Conservation (phyloP, 805 yeast species). For the Zygosaccharomyces kombuchaensis region DNA sequence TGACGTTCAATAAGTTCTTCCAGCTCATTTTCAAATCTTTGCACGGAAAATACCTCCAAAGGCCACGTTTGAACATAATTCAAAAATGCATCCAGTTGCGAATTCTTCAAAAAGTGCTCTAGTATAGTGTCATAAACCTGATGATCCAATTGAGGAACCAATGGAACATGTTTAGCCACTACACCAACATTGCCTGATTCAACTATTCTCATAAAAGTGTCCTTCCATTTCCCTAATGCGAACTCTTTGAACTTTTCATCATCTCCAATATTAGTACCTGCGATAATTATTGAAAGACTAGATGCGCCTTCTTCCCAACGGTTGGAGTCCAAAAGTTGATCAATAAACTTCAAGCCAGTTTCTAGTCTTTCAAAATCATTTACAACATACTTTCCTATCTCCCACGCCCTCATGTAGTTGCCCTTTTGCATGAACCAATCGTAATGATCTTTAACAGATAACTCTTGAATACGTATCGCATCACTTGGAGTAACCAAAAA, state of each 20-base stretch:
- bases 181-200: slow-evolving; percentile 42
- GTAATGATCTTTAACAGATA: slow-evolving; percentile 64
- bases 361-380: slow-evolving; percentile 46
- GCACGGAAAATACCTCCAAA: slow-evolving; percentile 45
- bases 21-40: slow-evolving; percentile 41
- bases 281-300: slow-evolving; percentile 43
- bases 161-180: slow-evolving; percentile 57
- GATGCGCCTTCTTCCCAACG: slow-evolving; percentile 55
- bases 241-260: slow-evolving; percentile 22
- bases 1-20: slow-evolving; percentile 43
- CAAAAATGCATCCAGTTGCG: slow-evolving; percentile 38
- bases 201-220: slow-evolving; percentile 53
- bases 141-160: slow-evolving; percentile 34
- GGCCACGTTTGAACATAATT: slow-evolving; percentile 56
- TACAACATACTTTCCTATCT: slow-evolving; percentile 57
- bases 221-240: slow-evolving; percentile 53
- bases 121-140: slow-evolving; percentile 47
- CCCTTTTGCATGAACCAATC: slow-evolving; percentile 63
- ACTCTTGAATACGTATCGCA: slow-evolving; percentile 68
- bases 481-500: slow-evolving; percentile 77
- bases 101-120: slow-evolving; percentile 39
- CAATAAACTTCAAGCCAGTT: slow-evolving; percentile 54
- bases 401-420: slow-evolving; percentile 70
- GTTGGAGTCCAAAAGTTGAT: slow-evolving; percentile 39
- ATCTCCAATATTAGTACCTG: slow-evolving; percentile 21